These are phyloP conservation scores for Scheffersomyces quercinus DNA, from an alignment of 1,139 yeast species.

Conservation along the genomic window DNA sequence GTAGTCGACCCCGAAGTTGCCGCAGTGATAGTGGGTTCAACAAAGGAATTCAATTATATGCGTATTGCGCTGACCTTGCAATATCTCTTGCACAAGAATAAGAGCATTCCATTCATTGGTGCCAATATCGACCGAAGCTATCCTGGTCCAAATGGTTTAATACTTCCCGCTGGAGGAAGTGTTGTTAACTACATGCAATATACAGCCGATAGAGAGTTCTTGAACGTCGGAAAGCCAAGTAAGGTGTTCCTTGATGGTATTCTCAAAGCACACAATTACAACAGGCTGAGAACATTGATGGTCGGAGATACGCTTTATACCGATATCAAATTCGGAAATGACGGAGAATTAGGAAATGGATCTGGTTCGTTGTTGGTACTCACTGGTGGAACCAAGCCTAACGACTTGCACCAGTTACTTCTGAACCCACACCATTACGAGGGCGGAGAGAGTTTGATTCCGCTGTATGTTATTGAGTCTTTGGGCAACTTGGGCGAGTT, in stretches of 20 bases:
- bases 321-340: constrained; percentile 46
- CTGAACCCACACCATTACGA: constrained; percentile 10
- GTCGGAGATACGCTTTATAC: constrained; percentile 47
- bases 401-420: constrained; percentile 22
- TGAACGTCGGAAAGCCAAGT: constrained; percentile 45
- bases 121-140: constrained; percentile 43
- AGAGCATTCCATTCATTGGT: constrained; percentile 39
- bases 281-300: constrained; percentile 33
- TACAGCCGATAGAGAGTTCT: constrained; percentile 33
- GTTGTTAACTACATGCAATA: constrained; percentile 41
- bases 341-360: constrained; percentile 33
- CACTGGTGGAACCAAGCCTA: constrained; percentile 36
- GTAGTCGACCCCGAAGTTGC: constrained; percentile 39
- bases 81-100: constrained; percentile 34
- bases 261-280: constrained; percentile 27
- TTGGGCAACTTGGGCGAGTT: constrained; percentile 28
- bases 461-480: constrained; percentile 31
- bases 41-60: constrained; percentile 40
- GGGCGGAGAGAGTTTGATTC: constrained; percentile 24
- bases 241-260: constrained; percentile 31
- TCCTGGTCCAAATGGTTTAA: constrained; percentile 41
- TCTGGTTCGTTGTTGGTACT: constrained; percentile 37
- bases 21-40: constrained; percentile 45
- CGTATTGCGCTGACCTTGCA: constrained; percentile 41
- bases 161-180: constrained; percentile 46